Evolutionary conservation across 2,329 filamentous ascomycete genomes (phyloP).

Genomic region (Penicillium sp.): DNA sequence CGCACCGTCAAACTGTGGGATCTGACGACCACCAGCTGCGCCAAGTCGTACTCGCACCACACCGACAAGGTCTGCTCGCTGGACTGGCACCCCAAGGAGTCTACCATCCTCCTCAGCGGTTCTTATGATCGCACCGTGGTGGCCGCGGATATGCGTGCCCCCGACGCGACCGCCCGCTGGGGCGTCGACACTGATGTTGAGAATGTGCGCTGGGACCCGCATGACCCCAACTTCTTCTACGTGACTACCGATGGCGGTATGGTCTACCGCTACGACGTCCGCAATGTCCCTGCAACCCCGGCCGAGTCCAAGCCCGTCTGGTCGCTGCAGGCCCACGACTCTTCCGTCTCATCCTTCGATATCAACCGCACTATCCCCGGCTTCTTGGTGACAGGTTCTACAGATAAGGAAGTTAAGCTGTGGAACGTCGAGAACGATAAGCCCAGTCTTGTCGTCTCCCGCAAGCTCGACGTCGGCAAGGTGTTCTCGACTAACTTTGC

Average conservation of each 20-base stretch:
- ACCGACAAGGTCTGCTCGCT: constrained; percentile 97
- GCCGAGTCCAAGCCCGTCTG: constrained; percentile 81
- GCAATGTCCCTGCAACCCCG: constrained; percentile 72
- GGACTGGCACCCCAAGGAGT: constrained; percentile 86
- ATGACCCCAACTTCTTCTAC: constrained; percentile 91
- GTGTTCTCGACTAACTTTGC: constrained; percentile 91
- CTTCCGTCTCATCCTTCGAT: constrained; percentile 88
- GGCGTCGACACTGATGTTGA: constrained; percentile 96
- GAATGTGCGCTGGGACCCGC: constrained; percentile 87
- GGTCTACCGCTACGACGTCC: constrained; percentile 87
- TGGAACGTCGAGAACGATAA: constrained; percentile 86
- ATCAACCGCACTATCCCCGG: constrained; percentile 88
- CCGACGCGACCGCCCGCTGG: constrained; percentile 82
- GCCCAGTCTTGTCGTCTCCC: constrained; percentile 85
- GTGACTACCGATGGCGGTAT: constrained; percentile 90
- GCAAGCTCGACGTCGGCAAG: constrained; percentile 91
- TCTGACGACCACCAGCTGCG: constrained; percentile 85
- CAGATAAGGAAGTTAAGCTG: constrained; percentile 92
- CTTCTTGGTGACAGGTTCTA: constrained; percentile 89
- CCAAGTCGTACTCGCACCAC: constrained; percentile 94
- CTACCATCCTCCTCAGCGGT: constrained; percentile 86
- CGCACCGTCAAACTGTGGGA: constrained; percentile 99
- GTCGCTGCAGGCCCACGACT: constrained; percentile 94
- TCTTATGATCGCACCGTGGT: constrained; percentile 95
- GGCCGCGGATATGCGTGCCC: constrained; percentile 94